Evolutionary conservation across 73 alveolate species (phyloP).

Genomic region (Symbiodinium natans): DNA sequence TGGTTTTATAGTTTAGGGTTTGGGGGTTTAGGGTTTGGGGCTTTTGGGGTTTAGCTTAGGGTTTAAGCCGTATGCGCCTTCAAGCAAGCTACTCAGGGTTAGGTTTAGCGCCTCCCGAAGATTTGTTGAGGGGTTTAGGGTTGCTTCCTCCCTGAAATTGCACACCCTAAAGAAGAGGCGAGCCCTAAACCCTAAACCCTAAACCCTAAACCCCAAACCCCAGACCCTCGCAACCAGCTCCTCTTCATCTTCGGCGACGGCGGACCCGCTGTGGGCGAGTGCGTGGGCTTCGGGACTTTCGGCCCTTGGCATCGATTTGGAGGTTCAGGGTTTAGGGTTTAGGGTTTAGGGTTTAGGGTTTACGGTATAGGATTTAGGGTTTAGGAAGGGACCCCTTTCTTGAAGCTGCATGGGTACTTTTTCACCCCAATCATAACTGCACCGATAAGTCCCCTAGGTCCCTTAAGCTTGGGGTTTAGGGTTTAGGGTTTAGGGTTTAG

Average conservation of each 20-base stretch:
- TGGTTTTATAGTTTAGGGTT: too few species aligned
- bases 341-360: not conserved
- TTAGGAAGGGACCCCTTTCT: conserved; percentile 29
- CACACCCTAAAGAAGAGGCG: too few species aligned
- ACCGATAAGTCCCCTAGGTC: too few species aligned
- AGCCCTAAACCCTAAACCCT: not conserved
- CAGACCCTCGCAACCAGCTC: not conserved
- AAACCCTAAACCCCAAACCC: not conserved
- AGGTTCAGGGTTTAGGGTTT: too few species aligned
- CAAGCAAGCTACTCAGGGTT: not conserved
- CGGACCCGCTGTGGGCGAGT: not conserved
- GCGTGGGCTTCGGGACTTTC: not conserved
- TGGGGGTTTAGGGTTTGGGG: not conserved
- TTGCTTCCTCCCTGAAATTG: too few species aligned
- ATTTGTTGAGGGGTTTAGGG: not conserved
- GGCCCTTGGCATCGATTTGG: conserved; percentile 38
- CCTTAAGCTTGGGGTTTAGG: not conserved
- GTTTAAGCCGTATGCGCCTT: not conserved
- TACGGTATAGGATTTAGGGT: too few species aligned
- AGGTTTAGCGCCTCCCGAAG: not conserved
- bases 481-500: not conserved
- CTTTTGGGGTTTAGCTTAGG: not conserved
- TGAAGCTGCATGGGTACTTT: conserved; percentile 45
- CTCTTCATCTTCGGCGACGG: not conserved
- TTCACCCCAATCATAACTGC: too few species aligned